Base-by-base conservation (phyloP, 768 basidiomycete genomes). In the Trametes cubensis region DNA sequence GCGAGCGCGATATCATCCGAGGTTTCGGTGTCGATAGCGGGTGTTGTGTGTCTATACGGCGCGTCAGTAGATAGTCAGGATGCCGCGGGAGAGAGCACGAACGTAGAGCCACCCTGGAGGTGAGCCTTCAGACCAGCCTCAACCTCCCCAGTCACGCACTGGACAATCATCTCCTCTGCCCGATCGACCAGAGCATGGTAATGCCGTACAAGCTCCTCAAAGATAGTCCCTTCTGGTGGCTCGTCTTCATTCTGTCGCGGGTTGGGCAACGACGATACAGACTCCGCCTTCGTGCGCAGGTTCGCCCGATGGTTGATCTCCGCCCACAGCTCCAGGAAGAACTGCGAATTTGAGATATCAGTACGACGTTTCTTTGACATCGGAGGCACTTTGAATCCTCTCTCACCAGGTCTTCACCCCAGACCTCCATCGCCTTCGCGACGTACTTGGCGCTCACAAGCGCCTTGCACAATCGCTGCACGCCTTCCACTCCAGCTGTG, bases 361-460 rank as follows among this genome's bases (percentile, higher is more conserved):
- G 14, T 42, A 44, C 39, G 21, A 20, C 39, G 13, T 49, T 45
- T 44, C 53, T 6, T 10, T 2, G n/a, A 45, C 54, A 59, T 13
- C 52, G 44, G 38, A 28, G 53, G 39, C 62, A n/a, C 20, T 14
- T 14, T 21, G 42, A 30, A 39, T 4, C 67, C 89, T 68, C 63
- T 97, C 95, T 68, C 63, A 97, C 95, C 71, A 90, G 65, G 46
- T 98, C 95, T 73, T 99, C 96, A 25, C 89, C 89, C 95, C 95
- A 98, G 6, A 73, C 74, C 54, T 85, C 83, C 81, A 97, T 84
- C 2, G 85, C 85, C 26, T 76, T 76, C 63, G 82, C 81, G 25
- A 96, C 79, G 73, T 88, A 94, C 59, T 79, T 83, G 2, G 92
- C 87, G 69, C 94, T 95, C 14, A 97, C 74, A 18, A 90, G 77